Base-by-base conservation (phyloP, 177 flowering plant species). In the Vitis hybrid region DNA sequence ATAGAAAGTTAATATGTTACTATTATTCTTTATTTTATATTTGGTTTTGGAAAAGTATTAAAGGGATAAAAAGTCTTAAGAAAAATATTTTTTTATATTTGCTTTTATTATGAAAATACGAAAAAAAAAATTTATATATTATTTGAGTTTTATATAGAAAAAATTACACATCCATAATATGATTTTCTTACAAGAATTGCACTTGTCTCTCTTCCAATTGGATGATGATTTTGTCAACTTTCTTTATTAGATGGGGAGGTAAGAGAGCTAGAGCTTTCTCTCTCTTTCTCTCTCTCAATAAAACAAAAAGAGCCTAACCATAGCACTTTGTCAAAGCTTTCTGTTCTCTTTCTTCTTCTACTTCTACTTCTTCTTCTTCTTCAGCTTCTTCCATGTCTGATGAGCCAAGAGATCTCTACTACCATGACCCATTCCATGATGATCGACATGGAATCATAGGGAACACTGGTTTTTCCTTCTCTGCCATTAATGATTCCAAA, bases 331-430 rank as follows among this genome's bases (percentile, higher is more conserved):
- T 56, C 71, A 73, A 66, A 73, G 16, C 65, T 21, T 27, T 57
- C 67, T 10, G 16, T 10, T 19, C 11, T 54, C 13, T 58, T 35
- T 62, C 30, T 15, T 66, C 61, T 59, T 72, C 77, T 71, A 51
- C 74, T 30, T 68, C 82, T 52, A 66, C 70, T 32, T 69, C 69
- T 52, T 57, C 68, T 59, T 58, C 70, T 51, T 70, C 74, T 60
- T 60, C 57, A 8, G 35, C 64, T 32, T 46, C 62, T 56, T 40
- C 74, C 75, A 86, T 86, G 89, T 76, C 87, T 73, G 72, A 79
- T 65, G 77, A 82, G 52, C 70, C 52, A 11, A 81, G 70, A 71
- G 80, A 76, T 49, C 69, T 66, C 21, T 72, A 79, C 74, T 77
- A 74, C 66, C 76, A 78, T 49, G 66, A 65, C 49, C 67, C 72